Evolutionary conservation across 2,329 filamentous ascomycete species (phyloP), one percentile per base, ranked within the genome.

Genomic region (Magnaporthales sp.): DNA sequence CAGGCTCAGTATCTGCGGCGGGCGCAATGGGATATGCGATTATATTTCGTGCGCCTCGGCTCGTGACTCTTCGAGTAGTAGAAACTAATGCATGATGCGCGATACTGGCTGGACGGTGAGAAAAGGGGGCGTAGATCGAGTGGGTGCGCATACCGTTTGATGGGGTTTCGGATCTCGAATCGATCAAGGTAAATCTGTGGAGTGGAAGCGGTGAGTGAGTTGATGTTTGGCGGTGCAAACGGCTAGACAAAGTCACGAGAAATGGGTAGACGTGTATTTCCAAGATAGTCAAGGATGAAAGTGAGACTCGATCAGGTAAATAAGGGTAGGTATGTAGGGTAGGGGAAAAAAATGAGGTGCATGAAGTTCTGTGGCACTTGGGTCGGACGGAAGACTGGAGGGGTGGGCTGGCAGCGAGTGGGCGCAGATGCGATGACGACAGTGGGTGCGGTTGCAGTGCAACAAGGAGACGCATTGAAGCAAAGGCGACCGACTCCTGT

Each of bases 341-440:
- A 24, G 54, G n/a, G 8, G 24, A 58, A 22, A 15, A 15, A 27
- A 58, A 58, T 24, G 54, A 27, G 54, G 54, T 58, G 22, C 54
- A 58, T 58, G 22, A 58, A 58, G 6, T 10, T 58, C 22, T 27
- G 51, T 56, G 54, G 54, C 54, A 58, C 54, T 58, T 58, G 54
- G 54, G 54, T 58, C 54, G 54, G 54, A 58, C 54, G 54, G 54
- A 8, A 58, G 54, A 58, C 54, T 58, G 54, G 54, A 58, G 54
- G 54, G 54, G 54, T 58, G n/a, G 62, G 62, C 22, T 32, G 62
- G 24, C 32, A 65, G 69, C 66, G 71, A 64, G 64, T 66, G 30
- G 64, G 58, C 70, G 71, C 69, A 69, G 70, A 68, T 66, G 68
- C 68, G 69, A 73, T 73, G 72, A 73, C 72, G 72, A 71, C 69